Evolutionary conservation across 2,329 filamentous ascomycete species (phyloP), one percentile per base, ranked within the genome.

Genomic region (Onygena corvina): DNA sequence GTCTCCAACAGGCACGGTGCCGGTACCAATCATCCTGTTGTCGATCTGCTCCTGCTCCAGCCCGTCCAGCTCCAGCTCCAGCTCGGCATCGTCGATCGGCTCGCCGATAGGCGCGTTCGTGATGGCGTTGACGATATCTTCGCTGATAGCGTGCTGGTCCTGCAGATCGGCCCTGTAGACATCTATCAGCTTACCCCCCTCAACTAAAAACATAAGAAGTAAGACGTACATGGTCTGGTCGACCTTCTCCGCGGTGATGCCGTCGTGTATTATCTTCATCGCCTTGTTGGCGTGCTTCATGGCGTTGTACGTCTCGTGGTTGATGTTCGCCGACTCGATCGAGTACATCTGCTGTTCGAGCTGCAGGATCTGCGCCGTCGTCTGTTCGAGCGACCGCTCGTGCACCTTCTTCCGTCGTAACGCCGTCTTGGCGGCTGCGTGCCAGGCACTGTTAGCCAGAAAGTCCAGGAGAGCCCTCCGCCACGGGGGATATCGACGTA

Each of bases 311-410:
- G 92, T 98, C 74, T 95, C 89, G 70, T 90, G 83, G 75, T 98
- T 98, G 74, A 98, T 95, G 67, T 96, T 98, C 54, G 92, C 92
- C 44, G 89, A 87, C 70, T 98, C 92, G 72, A 98, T 96, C 52
- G 86, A 83, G 67, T 92, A 92, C 63, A 96, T 93, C 67, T 98
- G 88, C 63, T 89, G 84, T 67, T 98, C 92, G 38, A 98, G 76
- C 18, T 92, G 94, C 60, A 81, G 80, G 62, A 96, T 93, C 70
- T 96, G 90, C 27, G 84, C 80, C 52, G 80, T 77, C 1, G 90
- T 96, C 70, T 95, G 89, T 58, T 94, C 87, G 52, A 95, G 79
- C 50, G 86, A 86, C 67, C 89, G 84, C 68, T 96, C 88, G 61
- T 92, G 86, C 58, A 81, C 76, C 78, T 98, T 96, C 79, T 96